Conservation (phyloP, 441 rosid genomes). For the Cnidoscolus chayamansa region DNA sequence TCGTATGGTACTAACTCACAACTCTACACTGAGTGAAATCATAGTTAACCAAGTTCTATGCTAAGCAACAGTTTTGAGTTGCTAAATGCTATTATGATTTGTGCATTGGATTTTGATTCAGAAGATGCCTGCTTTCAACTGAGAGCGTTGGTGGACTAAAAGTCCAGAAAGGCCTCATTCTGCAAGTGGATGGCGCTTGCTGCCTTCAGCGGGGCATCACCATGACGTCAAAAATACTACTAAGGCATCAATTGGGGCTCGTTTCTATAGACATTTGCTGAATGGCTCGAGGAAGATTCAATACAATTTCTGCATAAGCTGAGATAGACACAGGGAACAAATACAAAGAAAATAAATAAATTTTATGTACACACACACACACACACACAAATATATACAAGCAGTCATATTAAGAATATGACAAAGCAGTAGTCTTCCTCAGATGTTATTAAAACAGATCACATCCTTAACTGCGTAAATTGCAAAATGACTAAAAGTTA, state of each 20-base stretch:
- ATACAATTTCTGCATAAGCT: constrained; percentile 90
- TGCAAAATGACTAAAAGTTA: no score
- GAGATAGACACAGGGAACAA: constrained; percentile 23
- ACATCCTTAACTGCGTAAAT: not conserved
- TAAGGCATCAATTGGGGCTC: constrained; percentile 28
- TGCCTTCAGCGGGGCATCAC: no score
- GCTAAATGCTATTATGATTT: not conserved
- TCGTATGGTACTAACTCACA: not conserved
- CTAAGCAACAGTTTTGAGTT: not conserved
- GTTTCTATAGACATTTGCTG: constrained; percentile 48
- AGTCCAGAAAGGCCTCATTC: no score
- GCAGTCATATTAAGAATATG: not conserved
- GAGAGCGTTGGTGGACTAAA: no score
- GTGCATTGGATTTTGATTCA: constrained; percentile 7
- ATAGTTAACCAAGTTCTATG: not conserved
- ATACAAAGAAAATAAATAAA: not conserved
- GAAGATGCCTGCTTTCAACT: no score
- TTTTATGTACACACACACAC: no score
- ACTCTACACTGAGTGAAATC: not conserved
- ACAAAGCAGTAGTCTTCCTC: not conserved
- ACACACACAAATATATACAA: not conserved
- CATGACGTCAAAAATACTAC: not conserved
- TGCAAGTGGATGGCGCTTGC: no score
- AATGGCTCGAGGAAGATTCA: constrained; percentile 62
- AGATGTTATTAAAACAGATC: not conserved